Conservation (phyloP, 495 filamentous ascomycete species). For the Corynascus novoguineensis region DNA sequence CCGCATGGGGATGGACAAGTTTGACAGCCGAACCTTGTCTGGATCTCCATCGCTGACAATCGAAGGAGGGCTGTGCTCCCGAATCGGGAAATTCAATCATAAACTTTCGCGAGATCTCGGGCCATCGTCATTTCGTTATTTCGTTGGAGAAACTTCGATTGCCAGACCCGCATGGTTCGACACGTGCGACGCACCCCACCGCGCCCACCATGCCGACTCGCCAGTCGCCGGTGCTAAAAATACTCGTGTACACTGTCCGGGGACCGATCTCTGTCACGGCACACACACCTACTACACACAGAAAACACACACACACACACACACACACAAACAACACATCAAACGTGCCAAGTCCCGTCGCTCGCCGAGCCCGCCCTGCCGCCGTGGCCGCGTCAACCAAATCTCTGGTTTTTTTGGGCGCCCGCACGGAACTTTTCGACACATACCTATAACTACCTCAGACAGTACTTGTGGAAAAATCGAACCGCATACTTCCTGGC, state of each 20-base stretch:
- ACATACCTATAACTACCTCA: no score
- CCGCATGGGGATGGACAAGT: background rate
- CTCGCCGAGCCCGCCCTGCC: no score
- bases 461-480: no score
- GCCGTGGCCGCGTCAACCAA: no score
- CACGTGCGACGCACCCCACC: constrained; percentile 11
- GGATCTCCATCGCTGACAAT: background rate
- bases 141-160: constrained; percentile 11
- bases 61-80: background rate
- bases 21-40: background rate
- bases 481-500: no score
- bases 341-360: no score
- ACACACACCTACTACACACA: no score
- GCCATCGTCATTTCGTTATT: constrained; percentile 11
- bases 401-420: no score
- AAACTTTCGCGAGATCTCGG: constrained; percentile 6
- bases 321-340: no score
- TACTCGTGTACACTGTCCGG: background rate
- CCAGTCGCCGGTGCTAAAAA: constrained; percentile 10
- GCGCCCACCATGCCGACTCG: background rate
- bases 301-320: no score
- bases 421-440: no score
- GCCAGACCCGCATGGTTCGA: constrained; percentile 13
- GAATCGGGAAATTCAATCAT: background rate
- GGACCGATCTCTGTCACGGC: background rate